Conservation (phyloP, 805 yeast species). For the Cyberlindnera japonica region DNA sequence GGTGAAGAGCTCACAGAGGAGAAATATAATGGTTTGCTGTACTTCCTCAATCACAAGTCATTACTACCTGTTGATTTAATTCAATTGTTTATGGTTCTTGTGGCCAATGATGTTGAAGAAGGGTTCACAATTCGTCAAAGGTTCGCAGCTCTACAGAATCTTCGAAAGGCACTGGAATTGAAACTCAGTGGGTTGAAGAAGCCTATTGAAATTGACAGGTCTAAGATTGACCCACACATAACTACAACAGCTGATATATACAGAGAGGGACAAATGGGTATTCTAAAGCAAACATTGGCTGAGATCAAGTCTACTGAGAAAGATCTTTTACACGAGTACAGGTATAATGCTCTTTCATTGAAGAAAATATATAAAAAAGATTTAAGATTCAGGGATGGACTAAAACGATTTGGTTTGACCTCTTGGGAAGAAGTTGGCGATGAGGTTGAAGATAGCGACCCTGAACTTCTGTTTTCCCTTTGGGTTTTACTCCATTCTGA, state of each 20-base stretch:
- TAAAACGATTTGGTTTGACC: conserved; percentile 45
- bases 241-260: conserved; percentile 39
- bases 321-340: conserved; percentile 39
- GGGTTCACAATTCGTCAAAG: conserved; percentile 46
- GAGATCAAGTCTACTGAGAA: conserved; percentile 50
- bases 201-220: conserved; percentile 4
- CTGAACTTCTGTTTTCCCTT: conserved; percentile 28
- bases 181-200: conserved; percentile 34
- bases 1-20: conserved; percentile 13
- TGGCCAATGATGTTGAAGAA: conserved; percentile 34
- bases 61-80: conserved; percentile 25
- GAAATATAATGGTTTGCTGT: conserved; percentile 31
- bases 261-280: conserved; percentile 44
- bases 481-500: conserved; percentile 19
- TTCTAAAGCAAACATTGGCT: conserved; percentile 43
- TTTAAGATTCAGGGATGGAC: conserved; percentile 40
- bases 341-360: conserved; percentile 42
- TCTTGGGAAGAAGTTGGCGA: conserved; percentile 41
- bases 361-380: conserved; percentile 53
- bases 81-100: conserved; percentile 30
- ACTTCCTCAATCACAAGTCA: conserved; percentile 29
- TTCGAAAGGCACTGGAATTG: conserved; percentile 50
- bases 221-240: conserved; percentile 20
- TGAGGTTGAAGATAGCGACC: conserved; percentile 34
- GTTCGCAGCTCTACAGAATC: conserved; percentile 53